phyloP scores from a whole-genome alignment of 805 yeast genomes.

The Pichia rugopelliculosa region DNA sequence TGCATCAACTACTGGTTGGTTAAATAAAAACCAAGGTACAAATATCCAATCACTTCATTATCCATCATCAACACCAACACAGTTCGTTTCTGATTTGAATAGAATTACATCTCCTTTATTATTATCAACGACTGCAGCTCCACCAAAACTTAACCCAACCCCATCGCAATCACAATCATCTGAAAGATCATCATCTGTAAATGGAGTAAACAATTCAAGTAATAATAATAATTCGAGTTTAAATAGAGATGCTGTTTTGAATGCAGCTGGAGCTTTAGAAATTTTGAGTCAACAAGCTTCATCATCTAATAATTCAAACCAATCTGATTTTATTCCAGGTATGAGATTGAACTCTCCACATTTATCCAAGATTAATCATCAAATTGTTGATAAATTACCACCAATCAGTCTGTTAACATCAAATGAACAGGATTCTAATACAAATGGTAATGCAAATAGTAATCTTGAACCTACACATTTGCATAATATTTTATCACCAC shows the following conservation, averaged over 20 bases:
- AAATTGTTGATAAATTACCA: conserved; percentile 18
- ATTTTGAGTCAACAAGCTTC: conserved; percentile 29
- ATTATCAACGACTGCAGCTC: conserved; percentile 39
- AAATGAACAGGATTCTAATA: conserved; percentile 1
- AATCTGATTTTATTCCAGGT: conserved; percentile 25
- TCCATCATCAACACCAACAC: conserved; percentile 64
- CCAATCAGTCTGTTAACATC: conserved; percentile 20
- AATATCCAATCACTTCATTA: conserved; percentile 51
- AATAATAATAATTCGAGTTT: conserved; percentile 5
- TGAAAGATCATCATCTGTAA: conserved; percentile 26
- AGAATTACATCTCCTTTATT: conserved; percentile 59
- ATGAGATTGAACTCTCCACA: conserved; percentile 25
- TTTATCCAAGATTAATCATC: neutral
- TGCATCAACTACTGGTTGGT: conserved; percentile 24
- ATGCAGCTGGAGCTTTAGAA: conserved; percentile 37
- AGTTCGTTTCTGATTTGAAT: conserved; percentile 57
- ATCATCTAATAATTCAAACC: conserved; percentile 11
- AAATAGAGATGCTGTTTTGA: conserved; percentile 28
- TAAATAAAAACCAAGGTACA: conserved; percentile 22
- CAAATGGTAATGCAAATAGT: conserved; percentile 3
- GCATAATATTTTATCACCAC: conserved; percentile 11
- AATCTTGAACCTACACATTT: conserved; percentile 11
- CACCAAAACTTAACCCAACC: conserved; percentile 29
- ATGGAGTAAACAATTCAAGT: neutral
- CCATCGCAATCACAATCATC: conserved; percentile 28